Conservation (phyloP, 306 rosid genomes). For the Cucumis sativus region Cucumber_9930_V3 NC_026660.2:28208501-28209000, state of each 20-base stretch:
- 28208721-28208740: not conserved
- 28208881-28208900: not conserved
- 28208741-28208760: not conserved
- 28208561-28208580: not conserved
- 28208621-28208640: not conserved
- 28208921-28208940: not conserved
- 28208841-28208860: not conserved
- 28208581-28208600: too few species aligned
- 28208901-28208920: not conserved
- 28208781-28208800: not conserved
- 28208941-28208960: not conserved
- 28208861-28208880: not conserved
- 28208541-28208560: too few species aligned
- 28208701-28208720: not conserved
- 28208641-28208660: too few species aligned
- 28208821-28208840: not conserved
- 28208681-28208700: not conserved
- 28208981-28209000: too few species aligned
- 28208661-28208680: too few species aligned
- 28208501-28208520: too few species aligned
- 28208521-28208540: too few species aligned
- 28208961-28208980: too few species aligned
- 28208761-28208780: not conserved
- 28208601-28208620: too few species aligned
- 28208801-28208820: not conserved